Conservation (phyloP, 139 green algal genomes). For the Chlamydomonas schloesseri region DNA sequence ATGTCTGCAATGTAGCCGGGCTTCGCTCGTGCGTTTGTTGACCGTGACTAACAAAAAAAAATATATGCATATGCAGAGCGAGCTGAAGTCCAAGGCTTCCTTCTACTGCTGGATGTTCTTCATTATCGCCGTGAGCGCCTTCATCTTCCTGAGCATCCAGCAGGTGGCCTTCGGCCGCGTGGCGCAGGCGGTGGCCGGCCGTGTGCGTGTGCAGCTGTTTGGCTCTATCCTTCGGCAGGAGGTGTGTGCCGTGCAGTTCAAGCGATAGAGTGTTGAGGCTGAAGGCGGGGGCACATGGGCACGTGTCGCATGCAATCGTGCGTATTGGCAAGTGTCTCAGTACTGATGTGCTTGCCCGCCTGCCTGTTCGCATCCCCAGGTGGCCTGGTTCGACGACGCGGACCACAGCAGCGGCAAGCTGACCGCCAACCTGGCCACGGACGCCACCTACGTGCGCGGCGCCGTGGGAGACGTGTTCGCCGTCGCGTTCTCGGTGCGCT, state of each 20-base stretch:
- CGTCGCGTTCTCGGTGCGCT: conserved; percentile 21
- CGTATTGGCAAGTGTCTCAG: background rate
- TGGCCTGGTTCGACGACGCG: conserved; percentile 65
- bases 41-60: too few relatives aligned
- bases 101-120: conserved; percentile 80
- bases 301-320: too few relatives aligned
- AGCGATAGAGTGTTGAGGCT: too few relatives aligned
- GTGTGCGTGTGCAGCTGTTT: conserved; percentile 77
- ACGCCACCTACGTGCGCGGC: conserved; percentile 75
- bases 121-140: conserved; percentile 64
- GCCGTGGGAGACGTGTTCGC: conserved; percentile 61
- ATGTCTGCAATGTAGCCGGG: too few relatives aligned
- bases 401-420: conserved; percentile 74
- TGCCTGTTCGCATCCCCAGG: conserved; percentile 58
- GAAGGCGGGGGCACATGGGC: too few relatives aligned
- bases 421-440: conserved; percentile 66
- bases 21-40: too few relatives aligned
- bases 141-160: conserved; percentile 61
- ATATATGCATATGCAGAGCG: too few relatives aligned
- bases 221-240: conserved; percentile 74
- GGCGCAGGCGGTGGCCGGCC: conserved; percentile 69
- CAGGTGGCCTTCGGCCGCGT: conserved; percentile 66
- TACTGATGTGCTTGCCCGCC: background rate
- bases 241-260: too few relatives aligned
- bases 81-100: conserved; percentile 47